Evolutionary conservation across 805 yeast species (phyloP), one percentile per base, ranked within the genome.

Genomic region (Maudiozyma saulgeensis): DNA sequence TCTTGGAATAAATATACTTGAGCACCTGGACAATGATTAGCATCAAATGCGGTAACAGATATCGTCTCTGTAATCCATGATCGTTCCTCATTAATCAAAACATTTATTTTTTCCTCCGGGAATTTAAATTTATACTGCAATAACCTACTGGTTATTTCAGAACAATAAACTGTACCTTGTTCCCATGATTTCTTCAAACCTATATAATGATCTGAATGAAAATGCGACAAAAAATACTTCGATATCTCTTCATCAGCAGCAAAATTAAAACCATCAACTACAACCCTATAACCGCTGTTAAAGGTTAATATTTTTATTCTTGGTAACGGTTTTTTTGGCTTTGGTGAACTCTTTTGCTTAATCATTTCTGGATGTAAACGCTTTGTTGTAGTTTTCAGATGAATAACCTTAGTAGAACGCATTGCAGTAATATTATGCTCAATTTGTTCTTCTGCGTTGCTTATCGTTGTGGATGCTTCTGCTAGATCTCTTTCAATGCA

Each of bases 21-120:
- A 2, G 97, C 87, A 1, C 99, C 99, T 1, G 99, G 99, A 66
- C 99, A 93, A 67, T 93, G 99, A 57, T 93, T 91, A 0, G 98
- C 99, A 56, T 87, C 89, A 6, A 84, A 66, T 12, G 82, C 70
- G 0, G 81, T 76, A 0, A 88, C 89, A 35, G 71, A 72, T 0
- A 76, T 69, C 18, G 67, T 68, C 15, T 78, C 74, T 0, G 67
- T 68, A 6, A 76, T 60, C 35, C 67, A 63, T 44, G 69, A 56
- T 16, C 69, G 60, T 45, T 65, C 63, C 37, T 79, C 67, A 55
- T 79, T 66, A 1, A 76, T 75, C 2, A 80, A 53, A 2, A 61
- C 59, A 2, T 70, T 55, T 9, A 81, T 61, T 31, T 57, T 63
- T 3, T 71, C 69, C 16, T 11, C n/a, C 1, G 47, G 34, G 1